phyloP scores from a whole-genome alignment of 2,329 filamentous ascomycete genomes.

The Diaporthe australafricana region DNA sequence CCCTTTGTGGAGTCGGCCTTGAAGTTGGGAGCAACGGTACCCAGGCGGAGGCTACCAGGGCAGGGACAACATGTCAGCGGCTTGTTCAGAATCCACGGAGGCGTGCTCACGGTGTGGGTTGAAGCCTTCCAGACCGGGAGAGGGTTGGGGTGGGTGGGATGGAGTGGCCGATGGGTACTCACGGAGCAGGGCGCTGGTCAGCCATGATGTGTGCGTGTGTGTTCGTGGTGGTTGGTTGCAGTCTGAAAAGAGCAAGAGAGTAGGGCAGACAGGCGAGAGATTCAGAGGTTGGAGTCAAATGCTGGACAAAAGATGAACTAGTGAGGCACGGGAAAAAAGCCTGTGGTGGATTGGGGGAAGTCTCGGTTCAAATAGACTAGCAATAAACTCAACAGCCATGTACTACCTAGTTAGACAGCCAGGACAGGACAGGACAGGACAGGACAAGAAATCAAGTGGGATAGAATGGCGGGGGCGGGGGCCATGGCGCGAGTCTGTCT shows the following conservation, averaged over 20 bases:
- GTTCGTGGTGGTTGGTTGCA: neutral
- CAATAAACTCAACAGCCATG: neutral
- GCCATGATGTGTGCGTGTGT: slow-evolving; percentile 46
- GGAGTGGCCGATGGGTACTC: slow-evolving; percentile 38
- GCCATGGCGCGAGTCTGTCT: neutral
- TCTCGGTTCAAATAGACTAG: slow-evolving; percentile 13
- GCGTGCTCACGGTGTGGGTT: too few relatives aligned
- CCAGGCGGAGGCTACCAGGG: slow-evolving; percentile 68
- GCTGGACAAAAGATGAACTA: neutral
- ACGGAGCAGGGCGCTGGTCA: slow-evolving; percentile 48
- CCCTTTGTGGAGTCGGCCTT: slow-evolving; percentile 83
- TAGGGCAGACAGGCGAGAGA: neutral
- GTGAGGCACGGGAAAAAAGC: neutral
- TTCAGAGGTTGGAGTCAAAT: neutral
- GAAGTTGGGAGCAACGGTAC: slow-evolving; percentile 82
- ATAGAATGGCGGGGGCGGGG: slow-evolving; percentile 23
- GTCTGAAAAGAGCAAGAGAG: neutral
- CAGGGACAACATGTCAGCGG: slow-evolving; percentile 11
- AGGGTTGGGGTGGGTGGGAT: neutral
- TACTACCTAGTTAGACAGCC: too few relatives aligned
- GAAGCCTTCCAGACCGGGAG: neutral
- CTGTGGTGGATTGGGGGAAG: slow-evolving; percentile 1
- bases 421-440: too few relatives aligned
- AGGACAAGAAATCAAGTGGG: slow-evolving; percentile 14
- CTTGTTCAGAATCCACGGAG: neutral